phyloP scores from a whole-genome alignment of 1,284 basidiomycete species.

The Sanghuangporus sanghuang region DNA sequence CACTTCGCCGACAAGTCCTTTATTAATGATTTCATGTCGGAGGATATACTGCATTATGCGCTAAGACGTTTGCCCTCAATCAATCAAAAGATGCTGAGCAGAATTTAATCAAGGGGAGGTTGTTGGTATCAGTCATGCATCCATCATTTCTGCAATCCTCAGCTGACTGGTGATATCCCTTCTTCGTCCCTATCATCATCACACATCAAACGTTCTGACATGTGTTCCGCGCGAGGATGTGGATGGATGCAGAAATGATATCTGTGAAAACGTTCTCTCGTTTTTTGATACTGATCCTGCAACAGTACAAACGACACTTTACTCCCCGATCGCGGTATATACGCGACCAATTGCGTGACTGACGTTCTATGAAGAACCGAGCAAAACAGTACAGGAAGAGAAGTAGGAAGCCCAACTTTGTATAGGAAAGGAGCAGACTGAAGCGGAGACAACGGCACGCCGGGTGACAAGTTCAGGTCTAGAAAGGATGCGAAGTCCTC shows the following conservation, averaged over 20 bases:
- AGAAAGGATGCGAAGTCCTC: not conserved
- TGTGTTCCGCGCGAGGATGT: not conserved
- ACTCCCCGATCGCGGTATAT: not conserved
- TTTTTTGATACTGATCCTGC: not conserved
- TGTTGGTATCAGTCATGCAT: not conserved
- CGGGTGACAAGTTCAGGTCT: not conserved
- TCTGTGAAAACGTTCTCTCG: not conserved
- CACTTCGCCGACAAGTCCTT: not conserved
- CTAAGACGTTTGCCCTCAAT: not conserved
- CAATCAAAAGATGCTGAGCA: not conserved
- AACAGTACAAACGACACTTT: not conserved
- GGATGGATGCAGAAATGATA: not conserved
- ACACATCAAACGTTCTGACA: not conserved
- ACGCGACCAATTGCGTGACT: not conserved
- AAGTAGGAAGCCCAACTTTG: too few relatives aligned
- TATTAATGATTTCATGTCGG: not conserved
- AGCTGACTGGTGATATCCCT: not conserved
- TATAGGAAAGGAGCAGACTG: not conserved
- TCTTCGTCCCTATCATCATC: too few relatives aligned
- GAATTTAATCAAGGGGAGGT: not conserved
- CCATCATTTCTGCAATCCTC: not conserved
- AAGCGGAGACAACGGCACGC: slow-evolving; percentile 50
- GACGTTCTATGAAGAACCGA: not conserved
- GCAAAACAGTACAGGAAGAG: too few relatives aligned
- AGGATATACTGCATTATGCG: not conserved